Evolutionary conservation across 1,284 basidiomycete genomes (phyloP).

Genomic region (Heliocybe sulcata): DNA sequence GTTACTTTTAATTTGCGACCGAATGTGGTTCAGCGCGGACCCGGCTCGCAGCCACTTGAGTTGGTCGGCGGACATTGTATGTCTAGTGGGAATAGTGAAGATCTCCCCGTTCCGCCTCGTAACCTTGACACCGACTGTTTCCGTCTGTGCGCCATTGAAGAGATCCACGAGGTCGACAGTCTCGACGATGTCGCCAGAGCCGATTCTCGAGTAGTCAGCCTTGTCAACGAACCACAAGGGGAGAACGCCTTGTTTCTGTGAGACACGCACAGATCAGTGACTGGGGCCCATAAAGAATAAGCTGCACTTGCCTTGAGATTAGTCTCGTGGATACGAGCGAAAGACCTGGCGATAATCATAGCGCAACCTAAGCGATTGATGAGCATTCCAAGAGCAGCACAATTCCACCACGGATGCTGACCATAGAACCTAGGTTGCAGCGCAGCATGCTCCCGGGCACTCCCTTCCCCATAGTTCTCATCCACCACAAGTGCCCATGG

Average conservation of each 20-base stretch:
- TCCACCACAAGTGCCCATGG: slow-evolving; percentile 96
- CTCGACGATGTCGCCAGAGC: slow-evolving; percentile 66
- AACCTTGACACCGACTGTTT: slow-evolving; percentile 61
- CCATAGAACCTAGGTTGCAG: slow-evolving; percentile 96
- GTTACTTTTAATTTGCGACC: slow-evolving; percentile 35
- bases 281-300: neutral
- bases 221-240: slow-evolving; percentile 90
- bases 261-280: slow-evolving; percentile 4
- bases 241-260: slow-evolving; percentile 89
- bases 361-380: slow-evolving; percentile 51
- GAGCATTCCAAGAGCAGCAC: neutral
- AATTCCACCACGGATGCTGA: slow-evolving; percentile 24
- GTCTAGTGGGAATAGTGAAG: slow-evolving; percentile 68
- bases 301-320: slow-evolving; percentile 73
- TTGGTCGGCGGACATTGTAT: slow-evolving; percentile 89
- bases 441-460: slow-evolving; percentile 96
- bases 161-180: slow-evolving; percentile 52
- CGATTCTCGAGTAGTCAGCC: slow-evolving; percentile 76
- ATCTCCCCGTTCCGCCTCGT: slow-evolving; percentile 58
- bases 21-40: slow-evolving; percentile 82
- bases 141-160: slow-evolving; percentile 42
- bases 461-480: slow-evolving; percentile 96
- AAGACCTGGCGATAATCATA: slow-evolving; percentile 84
- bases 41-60: slow-evolving; percentile 83
- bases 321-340: slow-evolving; percentile 98